Base-by-base conservation (phyloP, 1,139 yeast genomes). In the Debaryomyces psychrophilus region DNA sequence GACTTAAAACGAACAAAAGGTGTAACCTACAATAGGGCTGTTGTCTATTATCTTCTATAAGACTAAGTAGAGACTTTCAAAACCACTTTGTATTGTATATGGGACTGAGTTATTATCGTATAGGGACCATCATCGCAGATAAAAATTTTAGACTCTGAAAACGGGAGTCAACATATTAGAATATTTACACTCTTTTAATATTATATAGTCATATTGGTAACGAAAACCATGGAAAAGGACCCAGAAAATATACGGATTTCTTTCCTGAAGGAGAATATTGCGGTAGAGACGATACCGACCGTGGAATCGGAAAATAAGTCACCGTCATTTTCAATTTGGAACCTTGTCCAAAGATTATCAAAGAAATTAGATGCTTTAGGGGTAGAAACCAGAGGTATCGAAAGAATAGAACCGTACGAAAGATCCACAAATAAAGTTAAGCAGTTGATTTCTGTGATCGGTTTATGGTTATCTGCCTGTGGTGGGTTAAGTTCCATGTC, bases 401-500 rank as follows among this genome's bases (percentile, higher is more conserved):
- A 88, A 53, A 72, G 97, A 52, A 82, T 87, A 26, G 69, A 79
- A 41, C 87, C 95, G 0, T 74, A 82, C 50, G 90, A 87, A 50
- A 72, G 97, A 51, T 73, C 83, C 22, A 68, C 77, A 5, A 76
- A 79, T 35, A 69, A 70, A 36, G 47, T 61, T 18, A 70, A 71
- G 38, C 84, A 82, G 48, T 72, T 83, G 42, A 45, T 85, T 6
- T 76, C 83, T 17, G 89, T 87, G 14, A 67, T 79, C 12, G 92
- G 95, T 1, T 74, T 88, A 42, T 89, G 96, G 96, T 62, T 87
- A 27, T 83, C 92, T 31, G 96, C 92, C 0, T 79, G 90, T 52
- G 95, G 95, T 46, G 92, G 96, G 0, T 69, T 89, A 28, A 85
- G 95, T 5, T 86, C 96, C 1, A 86, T 88, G 88, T 85, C 95